A percentile compares a stretch with the other conserved stretches of the same genome.
These are phyloP conservation scores for Coemansia sp. DNA, from an alignment of 192 early-diverging fungal species.

Conservation along the genomic window DNA sequence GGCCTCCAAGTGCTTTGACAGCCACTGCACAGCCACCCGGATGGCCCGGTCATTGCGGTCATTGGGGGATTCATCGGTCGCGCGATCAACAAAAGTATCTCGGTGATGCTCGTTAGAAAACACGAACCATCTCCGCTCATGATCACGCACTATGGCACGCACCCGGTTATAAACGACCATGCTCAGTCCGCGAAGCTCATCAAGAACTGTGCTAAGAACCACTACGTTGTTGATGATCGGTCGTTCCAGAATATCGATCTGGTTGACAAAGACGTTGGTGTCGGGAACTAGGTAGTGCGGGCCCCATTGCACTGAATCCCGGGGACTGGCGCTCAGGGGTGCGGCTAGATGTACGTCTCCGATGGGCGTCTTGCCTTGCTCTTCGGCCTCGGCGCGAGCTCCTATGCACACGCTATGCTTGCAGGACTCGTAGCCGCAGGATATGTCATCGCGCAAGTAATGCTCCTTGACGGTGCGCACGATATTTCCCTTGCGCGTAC, in stretches of 20 bases:
- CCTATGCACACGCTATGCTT: slow-evolving; percentile 33
- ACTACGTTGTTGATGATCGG: slow-evolving; percentile 84
- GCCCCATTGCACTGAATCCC: slow-evolving; percentile 52
- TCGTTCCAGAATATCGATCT: slow-evolving; percentile 94
- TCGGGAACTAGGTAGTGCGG: slow-evolving; percentile 88
- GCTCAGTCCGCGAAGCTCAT: slow-evolving; percentile 85
- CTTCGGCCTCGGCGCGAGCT: slow-evolving; percentile 12
- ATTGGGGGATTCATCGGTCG: slow-evolving; percentile 82
- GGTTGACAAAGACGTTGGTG: slow-evolving; percentile 92
- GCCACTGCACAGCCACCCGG: slow-evolving; percentile 83
- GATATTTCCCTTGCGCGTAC: slow-evolving; percentile 88
- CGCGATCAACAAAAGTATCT: slow-evolving; percentile 83
- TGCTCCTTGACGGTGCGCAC: slow-evolving; percentile 95
- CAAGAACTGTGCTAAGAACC: slow-evolving; percentile 89
- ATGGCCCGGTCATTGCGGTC: slow-evolving; percentile 97
- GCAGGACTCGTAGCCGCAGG: slow-evolving; percentile 57
- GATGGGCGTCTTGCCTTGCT: slow-evolving; percentile 9
- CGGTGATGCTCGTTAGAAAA: slow-evolving; percentile 96
- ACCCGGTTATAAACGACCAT: slow-evolving; percentile 78
- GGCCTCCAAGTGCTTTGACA: slow-evolving; percentile 64
- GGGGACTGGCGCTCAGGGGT: slow-evolving; percentile 53
- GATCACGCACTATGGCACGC: slow-evolving; percentile 67
- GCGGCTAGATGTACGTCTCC: slow-evolving; percentile 9
- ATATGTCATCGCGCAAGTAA: slow-evolving; percentile 94
- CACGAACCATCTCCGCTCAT: slow-evolving; percentile 79